Percentiles rank a stretch among this genome's conserved stretches.
Conservation (phyloP, 345 rosid genomes). For the Punica granatum region DNA sequence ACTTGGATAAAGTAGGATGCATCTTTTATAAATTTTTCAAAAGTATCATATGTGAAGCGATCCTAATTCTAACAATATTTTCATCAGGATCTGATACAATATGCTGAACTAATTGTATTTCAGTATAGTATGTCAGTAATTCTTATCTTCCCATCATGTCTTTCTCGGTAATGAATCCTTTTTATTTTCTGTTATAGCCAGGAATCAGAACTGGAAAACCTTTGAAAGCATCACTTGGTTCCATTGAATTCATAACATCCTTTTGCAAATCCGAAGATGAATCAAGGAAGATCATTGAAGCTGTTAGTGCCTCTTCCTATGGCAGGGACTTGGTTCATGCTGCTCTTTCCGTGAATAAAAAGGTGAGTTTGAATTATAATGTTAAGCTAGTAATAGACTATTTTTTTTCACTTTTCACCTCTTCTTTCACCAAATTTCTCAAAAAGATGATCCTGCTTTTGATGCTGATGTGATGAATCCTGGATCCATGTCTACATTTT, state of each 20-base stretch:
- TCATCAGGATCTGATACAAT: neutral
- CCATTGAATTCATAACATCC: constrained; percentile 86
- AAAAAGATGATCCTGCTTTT: neutral
- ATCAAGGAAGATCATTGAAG: constrained; percentile 65
- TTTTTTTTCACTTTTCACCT: neutral
- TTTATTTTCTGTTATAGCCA: constrained; percentile 42
- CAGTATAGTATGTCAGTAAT: neutral
- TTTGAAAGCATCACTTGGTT: constrained; percentile 86
- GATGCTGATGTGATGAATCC: neutral
- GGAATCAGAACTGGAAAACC: constrained; percentile 40
- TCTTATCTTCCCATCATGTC: neutral
- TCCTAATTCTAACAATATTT: neutral
- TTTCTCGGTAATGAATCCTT: constrained; percentile 6
- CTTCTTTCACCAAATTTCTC: neutral
- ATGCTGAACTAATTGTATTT: neutral
- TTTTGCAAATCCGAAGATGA: constrained; percentile 66
- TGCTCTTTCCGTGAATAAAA: constrained; percentile 82
- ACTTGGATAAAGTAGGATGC: neutral
- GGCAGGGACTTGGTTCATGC: constrained; percentile 88
- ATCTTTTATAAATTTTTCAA: neutral
- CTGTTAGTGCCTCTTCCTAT: constrained; percentile 69
- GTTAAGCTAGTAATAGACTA: neutral
- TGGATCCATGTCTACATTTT: neutral
- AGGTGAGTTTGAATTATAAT: constrained; percentile 35
- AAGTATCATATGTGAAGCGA: neutral